Percentiles rank a stretch among this genome's conserved stretches.
Evolutionary conservation across 495 filamentous ascomycete genomes (phyloP).

Genomic region (Penicillium macrosclerotiorum): DNA sequence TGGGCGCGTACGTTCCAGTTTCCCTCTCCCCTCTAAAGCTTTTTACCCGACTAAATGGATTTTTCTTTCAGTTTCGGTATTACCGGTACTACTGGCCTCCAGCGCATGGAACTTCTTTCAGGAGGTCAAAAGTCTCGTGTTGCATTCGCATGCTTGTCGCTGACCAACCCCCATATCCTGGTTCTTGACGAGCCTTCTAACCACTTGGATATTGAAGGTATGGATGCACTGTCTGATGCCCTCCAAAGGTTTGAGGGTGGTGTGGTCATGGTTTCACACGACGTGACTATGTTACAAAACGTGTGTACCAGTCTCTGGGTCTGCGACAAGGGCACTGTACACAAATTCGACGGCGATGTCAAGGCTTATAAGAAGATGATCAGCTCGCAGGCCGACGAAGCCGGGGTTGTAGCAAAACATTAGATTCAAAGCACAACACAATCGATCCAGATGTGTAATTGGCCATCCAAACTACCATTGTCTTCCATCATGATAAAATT

Average conservation of each 20-base stretch:
- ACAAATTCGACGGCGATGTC: slow-evolving; percentile 93
- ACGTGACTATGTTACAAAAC: slow-evolving; percentile 97
- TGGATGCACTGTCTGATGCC: slow-evolving; percentile 89
- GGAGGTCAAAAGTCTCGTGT: slow-evolving; percentile 99
- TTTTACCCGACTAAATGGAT: too few relatives aligned
- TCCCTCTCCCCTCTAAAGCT: too few relatives aligned
- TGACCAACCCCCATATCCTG: slow-evolving; percentile 93
- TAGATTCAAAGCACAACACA: slow-evolving; percentile 14
- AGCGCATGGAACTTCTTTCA: slow-evolving; percentile 92
- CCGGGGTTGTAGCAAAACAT: slow-evolving; percentile 65
- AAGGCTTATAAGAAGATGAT: slow-evolving; percentile 98
- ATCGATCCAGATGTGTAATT: slow-evolving; percentile 1
- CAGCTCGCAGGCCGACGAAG: slow-evolving; percentile 79
- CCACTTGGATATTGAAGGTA: slow-evolving; percentile 98
- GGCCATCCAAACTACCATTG: not conserved
- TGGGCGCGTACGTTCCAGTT: slow-evolving; percentile 63
- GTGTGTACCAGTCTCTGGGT: slow-evolving; percentile 96
- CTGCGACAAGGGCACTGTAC: slow-evolving; percentile 91
- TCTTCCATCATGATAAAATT: too few relatives aligned
- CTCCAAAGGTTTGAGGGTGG: slow-evolving; percentile 86
- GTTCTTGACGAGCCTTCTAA: slow-evolving; percentile 98
- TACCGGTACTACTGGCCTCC: slow-evolving; percentile 93
- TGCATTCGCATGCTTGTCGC: slow-evolving; percentile 89
- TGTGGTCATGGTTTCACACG: slow-evolving; percentile 98
- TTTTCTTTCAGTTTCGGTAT: slow-evolving; percentile 85